Base-by-base conservation (phyloP, 225 moss, liverwort and hornwort genomes). In the Anthoceros angustus region DNA sequence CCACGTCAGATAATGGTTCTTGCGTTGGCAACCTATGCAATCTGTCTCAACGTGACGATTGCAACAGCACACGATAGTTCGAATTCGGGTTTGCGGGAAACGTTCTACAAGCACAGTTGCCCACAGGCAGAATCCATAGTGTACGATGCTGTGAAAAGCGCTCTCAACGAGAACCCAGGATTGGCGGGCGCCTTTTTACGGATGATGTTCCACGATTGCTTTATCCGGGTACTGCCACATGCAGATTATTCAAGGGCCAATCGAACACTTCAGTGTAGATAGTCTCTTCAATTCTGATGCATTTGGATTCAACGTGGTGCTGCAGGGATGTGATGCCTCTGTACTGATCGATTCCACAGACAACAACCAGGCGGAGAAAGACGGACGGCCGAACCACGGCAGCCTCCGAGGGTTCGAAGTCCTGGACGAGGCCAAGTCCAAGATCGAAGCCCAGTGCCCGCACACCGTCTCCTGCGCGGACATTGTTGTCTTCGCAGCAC, bases 301-400 rank as follows among this genome's bases (percentile, higher is more conserved):
- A 12, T 20, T 25, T 10, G 68, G 41, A 4, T 21, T 60, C n/a
- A n/a, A n/a, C n/a, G n/a, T 21, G 16, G 39, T 10, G 24, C 48
- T 66, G 14, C 63, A 70, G 70, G 65, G 70, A 64, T 70, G 70
- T 24, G 70, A 70, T 46, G 70, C 16, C 1, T 70, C 70, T 21
- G 0, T 64, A 43, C 70, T 70, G n/a, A 62, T 70, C 3, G 64
- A 70, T 21, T 10, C 8, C 14, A 26, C 39, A 11, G 2, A 25
- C 25, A 25, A 10, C 26, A 5, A 9, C 45, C 2, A 8, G 39
- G 62, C 70, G 3, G 70, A 70, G 64, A 14, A 49, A 8, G 12
- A 0, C 12, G 0, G 64, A 20, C 0, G 3, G 40, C 70, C 70
- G 3, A 70, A 70, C 5, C n/a, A 2, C 6, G 63, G 63, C 41